These are phyloP conservation scores for Botrytis galanthina DNA, from an alignment of 2,329 filamentous ascomycete genomes.

Conservation along the genomic window DNA sequence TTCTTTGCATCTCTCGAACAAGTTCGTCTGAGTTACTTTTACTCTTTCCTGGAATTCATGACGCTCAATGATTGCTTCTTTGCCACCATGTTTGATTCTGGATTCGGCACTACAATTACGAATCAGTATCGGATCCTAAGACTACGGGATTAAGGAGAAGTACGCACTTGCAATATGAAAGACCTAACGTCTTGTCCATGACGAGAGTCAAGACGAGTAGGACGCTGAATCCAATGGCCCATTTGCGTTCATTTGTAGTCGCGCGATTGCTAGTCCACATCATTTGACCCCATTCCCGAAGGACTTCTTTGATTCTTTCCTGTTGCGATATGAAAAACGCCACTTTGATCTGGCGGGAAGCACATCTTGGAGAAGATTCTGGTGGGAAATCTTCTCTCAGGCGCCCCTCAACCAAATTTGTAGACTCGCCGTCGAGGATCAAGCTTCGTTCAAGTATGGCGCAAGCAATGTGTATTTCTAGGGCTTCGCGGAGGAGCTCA, in stretches of 20 bases:
- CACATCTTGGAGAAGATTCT: conserved; percentile 33
- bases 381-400: conserved; percentile 30
- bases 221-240: conserved; percentile 36
- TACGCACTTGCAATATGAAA: conserved; percentile 23
- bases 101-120: conserved; percentile 32
- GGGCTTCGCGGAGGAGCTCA: conserved; percentile 33
- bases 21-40: conserved; percentile 32
- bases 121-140: conserved; percentile 27
- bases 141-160: conserved; percentile 23
- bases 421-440: conserved; percentile 33
- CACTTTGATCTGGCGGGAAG: conserved; percentile 37
- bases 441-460: conserved; percentile 37
- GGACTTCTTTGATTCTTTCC: conserved; percentile 32
- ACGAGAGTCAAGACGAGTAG: conserved; percentile 35
- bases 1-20: conserved; percentile 38
- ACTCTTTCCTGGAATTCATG: conserved; percentile 30
- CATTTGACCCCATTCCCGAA: conserved; percentile 36
- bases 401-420: conserved; percentile 29
- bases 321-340: conserved; percentile 36
- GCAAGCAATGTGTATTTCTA: conserved; percentile 36
- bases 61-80: conserved; percentile 29
- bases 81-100: conserved; percentile 25
- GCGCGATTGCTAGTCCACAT: conserved; percentile 36
- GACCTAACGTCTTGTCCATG: conserved; percentile 33
- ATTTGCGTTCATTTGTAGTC: conserved; percentile 34